A percentile compares a stretch with the other conserved stretches of the same genome.
Evolutionary conservation across 495 filamentous ascomycete genomes (phyloP).

Genomic region (Umbilicaria muhlenbergii): DNA sequence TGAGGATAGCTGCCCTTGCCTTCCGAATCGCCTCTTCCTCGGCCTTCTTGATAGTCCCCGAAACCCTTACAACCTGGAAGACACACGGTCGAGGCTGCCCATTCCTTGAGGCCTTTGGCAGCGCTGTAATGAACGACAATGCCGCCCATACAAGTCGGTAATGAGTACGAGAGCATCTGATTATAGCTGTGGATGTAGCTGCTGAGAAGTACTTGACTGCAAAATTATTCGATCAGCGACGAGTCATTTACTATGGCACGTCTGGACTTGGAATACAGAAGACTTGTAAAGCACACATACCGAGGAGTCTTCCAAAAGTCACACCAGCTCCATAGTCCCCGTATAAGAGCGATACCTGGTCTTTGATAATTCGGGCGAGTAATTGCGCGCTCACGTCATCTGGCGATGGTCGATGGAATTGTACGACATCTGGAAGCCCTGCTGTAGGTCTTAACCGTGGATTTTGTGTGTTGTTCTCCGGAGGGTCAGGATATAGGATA

Average conservation of each 20-base stretch:
- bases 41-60: constrained; percentile 81
- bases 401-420: constrained; percentile 63
- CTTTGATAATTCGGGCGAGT: constrained; percentile 50
- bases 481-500: constrained; percentile 66
- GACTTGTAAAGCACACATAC: constrained; percentile 25
- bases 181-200: constrained; percentile 86
- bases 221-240: constrained; percentile 1
- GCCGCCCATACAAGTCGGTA: constrained; percentile 83
- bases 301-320: constrained; percentile 41
- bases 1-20: constrained; percentile 53
- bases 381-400: constrained; percentile 43
- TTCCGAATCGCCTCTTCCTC: constrained; percentile 77
- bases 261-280: constrained; percentile 1
- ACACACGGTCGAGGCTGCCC: constrained; percentile 38
- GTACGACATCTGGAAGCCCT: constrained; percentile 23
- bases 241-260: constrained; percentile 1
- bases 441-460: constrained; percentile 7
- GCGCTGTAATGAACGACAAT: constrained; percentile 60
- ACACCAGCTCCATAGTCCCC: constrained; percentile 83
- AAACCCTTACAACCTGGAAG: constrained; percentile 78
- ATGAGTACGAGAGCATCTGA: constrained; percentile 61
- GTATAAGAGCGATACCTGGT: constrained; percentile 55
- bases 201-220: constrained; percentile 84
- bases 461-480: constrained; percentile 12
- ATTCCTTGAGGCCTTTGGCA: constrained; percentile 37